Percentiles rank a stretch among this genome's conserved stretches.
These are phyloP conservation scores for Isatis lusitanica DNA, from an alignment of 441 rosid genomes.

Conservation along the genomic window DNA sequence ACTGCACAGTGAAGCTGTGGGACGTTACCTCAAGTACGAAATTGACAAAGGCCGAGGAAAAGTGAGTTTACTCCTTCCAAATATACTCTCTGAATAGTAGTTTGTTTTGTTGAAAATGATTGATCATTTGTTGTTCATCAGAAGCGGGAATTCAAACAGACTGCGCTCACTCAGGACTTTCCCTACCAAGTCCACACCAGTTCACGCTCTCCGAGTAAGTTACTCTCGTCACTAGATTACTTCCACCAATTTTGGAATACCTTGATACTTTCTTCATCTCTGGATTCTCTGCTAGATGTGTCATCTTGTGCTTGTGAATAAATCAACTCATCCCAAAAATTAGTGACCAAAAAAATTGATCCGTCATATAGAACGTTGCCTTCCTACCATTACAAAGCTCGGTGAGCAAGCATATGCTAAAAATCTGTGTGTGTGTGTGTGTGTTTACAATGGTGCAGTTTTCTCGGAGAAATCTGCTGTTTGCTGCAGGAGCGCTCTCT, in stretches of 20 bases:
- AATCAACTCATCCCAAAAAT: not conserved
- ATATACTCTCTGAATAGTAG: not conserved
- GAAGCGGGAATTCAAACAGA: slow-evolving; percentile 73
- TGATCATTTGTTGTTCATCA: slow-evolving; percentile 36
- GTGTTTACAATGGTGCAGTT: slow-evolving; percentile 49
- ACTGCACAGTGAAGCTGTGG: slow-evolving; percentile 91
- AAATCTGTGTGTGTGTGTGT: not conserved
- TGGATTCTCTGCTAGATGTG: not conserved
- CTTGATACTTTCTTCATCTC: not conserved
- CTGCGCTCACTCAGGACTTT: slow-evolving; percentile 78
- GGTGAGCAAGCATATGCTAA: slow-evolving; percentile 5
- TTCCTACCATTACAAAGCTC: not conserved
- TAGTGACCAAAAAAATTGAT: not conserved
- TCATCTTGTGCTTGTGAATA: not conserved
- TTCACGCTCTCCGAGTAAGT: slow-evolving; percentile 68
- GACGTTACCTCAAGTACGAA: slow-evolving; percentile 79
- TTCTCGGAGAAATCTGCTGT: slow-evolving; percentile 82
- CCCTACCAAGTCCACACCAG: slow-evolving; percentile 86
- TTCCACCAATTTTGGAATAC: not conserved
- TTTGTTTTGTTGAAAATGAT: not conserved
- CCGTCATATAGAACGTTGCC: not conserved
- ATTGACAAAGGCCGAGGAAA: slow-evolving; percentile 64
- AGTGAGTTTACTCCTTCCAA: slow-evolving; percentile 47
- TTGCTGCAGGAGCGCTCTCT: slow-evolving; percentile 78
- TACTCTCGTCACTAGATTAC: not conserved